Evolutionary conservation across 176 grass and related monocot genomes (phyloP).

Genomic region (Cenchrus americanus): DNA sequence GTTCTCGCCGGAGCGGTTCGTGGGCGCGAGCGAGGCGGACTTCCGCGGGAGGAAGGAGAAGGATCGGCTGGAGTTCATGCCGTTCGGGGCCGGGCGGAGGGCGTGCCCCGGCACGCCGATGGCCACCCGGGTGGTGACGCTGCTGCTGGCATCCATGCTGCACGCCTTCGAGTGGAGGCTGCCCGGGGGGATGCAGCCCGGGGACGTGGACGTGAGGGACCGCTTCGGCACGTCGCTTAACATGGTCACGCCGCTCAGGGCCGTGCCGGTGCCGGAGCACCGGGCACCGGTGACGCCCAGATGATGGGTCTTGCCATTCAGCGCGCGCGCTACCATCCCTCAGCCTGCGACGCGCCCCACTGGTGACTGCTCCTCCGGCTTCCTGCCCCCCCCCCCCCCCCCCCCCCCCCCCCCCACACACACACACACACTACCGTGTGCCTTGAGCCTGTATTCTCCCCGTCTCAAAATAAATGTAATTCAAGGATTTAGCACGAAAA

Average conservation of each 20-base stretch:
- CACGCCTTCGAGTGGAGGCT: constrained; percentile 65
- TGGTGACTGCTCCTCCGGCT: too few species aligned
- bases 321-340: too few species aligned
- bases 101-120: constrained; percentile 63
- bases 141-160: constrained; percentile 48
- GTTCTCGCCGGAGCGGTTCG: constrained; percentile 64
- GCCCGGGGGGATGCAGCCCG: constrained; percentile 50
- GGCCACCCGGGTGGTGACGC: constrained; percentile 49
- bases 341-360: too few species aligned
- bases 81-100: constrained; percentile 66
- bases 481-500: too few species aligned
- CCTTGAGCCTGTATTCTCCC: too few species aligned
- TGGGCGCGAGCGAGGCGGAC: constrained; percentile 17
- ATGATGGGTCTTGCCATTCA: too few species aligned
- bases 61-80: constrained; percentile 51
- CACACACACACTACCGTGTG: too few species aligned
- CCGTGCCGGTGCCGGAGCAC: constrained; percentile 35
- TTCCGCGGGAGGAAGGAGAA: constrained; percentile 33
- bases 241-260: constrained; percentile 55
- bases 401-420: too few species aligned
- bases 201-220: constrained; percentile 55
- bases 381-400: too few species aligned
- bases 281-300: not conserved
- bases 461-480: too few species aligned
- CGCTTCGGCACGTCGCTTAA: constrained; percentile 50